phyloP scores from a whole-genome alignment of 2,329 filamentous ascomycete genomes.

The Domatiomyces globalis region DNA sequence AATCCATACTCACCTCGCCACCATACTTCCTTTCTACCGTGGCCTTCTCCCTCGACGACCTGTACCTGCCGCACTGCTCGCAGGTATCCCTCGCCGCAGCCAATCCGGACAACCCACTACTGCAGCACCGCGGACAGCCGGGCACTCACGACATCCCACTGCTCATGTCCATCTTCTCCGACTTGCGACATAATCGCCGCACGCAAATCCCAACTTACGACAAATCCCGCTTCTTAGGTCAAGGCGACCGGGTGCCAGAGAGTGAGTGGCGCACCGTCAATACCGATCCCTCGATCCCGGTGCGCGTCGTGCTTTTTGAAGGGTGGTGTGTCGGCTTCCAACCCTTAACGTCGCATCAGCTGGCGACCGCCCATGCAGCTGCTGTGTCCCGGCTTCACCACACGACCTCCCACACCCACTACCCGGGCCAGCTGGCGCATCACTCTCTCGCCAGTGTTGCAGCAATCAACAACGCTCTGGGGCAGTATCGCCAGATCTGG shows the following conservation, averaged over 20 bases:
- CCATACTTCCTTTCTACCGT: constrained; percentile 49
- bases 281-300: constrained; percentile 20
- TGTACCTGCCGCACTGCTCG: constrained; percentile 62
- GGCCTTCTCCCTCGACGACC: constrained; percentile 74
- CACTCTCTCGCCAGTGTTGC: constrained; percentile 42
- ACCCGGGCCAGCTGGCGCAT: constrained; percentile 38
- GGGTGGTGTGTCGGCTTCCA: constrained; percentile 86
- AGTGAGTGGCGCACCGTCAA: constrained; percentile 46
- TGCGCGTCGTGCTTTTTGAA: constrained; percentile 64
- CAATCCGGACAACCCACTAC: constrained; percentile 57
- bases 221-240: constrained; percentile 62
- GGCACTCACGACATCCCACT: constrained; percentile 67
- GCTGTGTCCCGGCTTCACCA: constrained; percentile 35
- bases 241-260: constrained; percentile 58
- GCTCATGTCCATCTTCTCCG: constrained; percentile 47
- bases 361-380: constrained; percentile 40
- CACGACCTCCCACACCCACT: constrained; percentile 17
- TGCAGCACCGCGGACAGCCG: constrained; percentile 72
- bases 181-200: constrained; percentile 37
- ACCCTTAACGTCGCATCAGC: constrained; percentile 41
- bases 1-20: constrained; percentile 42
- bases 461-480: constrained; percentile 46
- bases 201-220: constrained; percentile 63
- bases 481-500: constrained; percentile 45
- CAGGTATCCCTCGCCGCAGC: constrained; percentile 51